Percentiles rank a stretch among this genome's conserved stretches.
Evolutionary conservation across 2,329 filamentous ascomycete species (phyloP).

Genomic region (Exophiala sideris): DNA sequence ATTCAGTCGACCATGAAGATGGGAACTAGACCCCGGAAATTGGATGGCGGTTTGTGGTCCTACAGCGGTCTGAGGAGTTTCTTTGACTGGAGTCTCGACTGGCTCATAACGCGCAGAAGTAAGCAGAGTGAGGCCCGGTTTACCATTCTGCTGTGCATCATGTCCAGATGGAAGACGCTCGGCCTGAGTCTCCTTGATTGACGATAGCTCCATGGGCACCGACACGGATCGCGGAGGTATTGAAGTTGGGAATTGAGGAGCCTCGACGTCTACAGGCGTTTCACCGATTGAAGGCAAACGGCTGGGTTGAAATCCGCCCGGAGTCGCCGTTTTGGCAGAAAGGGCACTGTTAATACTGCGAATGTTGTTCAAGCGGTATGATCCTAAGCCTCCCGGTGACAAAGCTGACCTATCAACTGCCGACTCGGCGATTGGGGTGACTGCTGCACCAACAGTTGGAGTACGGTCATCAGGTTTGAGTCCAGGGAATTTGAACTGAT

Average conservation of each 20-base stretch:
- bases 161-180: conserved; percentile 36
- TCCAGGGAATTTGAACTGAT: conserved; percentile 62
- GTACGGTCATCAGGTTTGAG: conserved; percentile 58
- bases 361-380: conserved; percentile 54
- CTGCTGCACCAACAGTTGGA: conserved; percentile 70
- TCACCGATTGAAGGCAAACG: conserved; percentile 78
- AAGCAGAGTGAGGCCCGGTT: conserved; percentile 39
- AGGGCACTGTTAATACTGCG: conserved; percentile 68
- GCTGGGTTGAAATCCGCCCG: conserved; percentile 51
- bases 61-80: conserved; percentile 60
- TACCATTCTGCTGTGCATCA: conserved; percentile 32
- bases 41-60: conserved; percentile 63
- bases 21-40: conserved; percentile 28
- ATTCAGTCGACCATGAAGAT: conserved; percentile 4
- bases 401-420: conserved; percentile 58
- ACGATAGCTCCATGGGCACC: conserved; percentile 27
- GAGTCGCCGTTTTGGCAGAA: conserved; percentile 62
- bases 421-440: conserved; percentile 82
- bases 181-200: conserved; percentile 4
- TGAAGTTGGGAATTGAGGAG: conserved; percentile 31
- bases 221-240: conserved; percentile 37
- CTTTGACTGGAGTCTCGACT: conserved; percentile 35
- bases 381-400: conserved; percentile 66
- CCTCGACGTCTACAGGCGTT: conserved; percentile 53
- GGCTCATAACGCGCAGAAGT: conserved; percentile 47